These are phyloP conservation scores for Neurospora tetraspora DNA, from an alignment of 495 filamentous ascomycete genomes.

Conservation along the genomic window DNA sequence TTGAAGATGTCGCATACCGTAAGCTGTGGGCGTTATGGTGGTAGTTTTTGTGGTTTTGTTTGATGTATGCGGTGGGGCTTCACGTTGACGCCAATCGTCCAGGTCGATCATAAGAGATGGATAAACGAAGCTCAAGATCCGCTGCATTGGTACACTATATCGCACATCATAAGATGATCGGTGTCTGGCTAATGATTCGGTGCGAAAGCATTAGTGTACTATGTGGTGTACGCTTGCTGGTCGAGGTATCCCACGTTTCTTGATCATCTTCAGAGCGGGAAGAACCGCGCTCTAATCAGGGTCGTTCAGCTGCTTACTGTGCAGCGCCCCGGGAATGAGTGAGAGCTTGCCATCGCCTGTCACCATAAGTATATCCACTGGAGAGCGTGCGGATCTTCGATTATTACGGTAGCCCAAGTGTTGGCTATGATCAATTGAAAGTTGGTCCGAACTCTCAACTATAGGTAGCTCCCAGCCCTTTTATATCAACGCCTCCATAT, in stretches of 20 bases:
- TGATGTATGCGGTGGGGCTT: background rate
- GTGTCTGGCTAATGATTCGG: background rate
- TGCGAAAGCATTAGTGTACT: background rate
- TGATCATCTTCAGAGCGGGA: background rate
- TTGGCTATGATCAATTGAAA: too few relatives aligned
- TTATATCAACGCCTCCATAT: too few relatives aligned
- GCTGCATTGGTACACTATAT: background rate
- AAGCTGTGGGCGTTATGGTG: background rate
- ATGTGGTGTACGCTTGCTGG: background rate
- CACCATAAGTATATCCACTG: background rate
- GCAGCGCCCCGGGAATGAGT: background rate
- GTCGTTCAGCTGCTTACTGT: background rate
- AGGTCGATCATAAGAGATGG: background rate
- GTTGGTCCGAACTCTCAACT: too few relatives aligned
- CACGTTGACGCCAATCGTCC: background rate
- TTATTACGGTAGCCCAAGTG: too few relatives aligned
- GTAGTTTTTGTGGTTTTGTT: background rate
- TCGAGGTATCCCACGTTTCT: background rate
- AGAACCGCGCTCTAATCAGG: background rate
- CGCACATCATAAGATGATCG: background rate
- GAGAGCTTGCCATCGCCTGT: background rate
- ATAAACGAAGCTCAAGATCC: background rate
- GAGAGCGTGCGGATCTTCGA: background rate
- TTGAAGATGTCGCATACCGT: background rate
- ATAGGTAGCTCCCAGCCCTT: too few relatives aligned